Conservation (phyloP, 345 rosid species). For the Gossypium ekmanianum region DNA sequence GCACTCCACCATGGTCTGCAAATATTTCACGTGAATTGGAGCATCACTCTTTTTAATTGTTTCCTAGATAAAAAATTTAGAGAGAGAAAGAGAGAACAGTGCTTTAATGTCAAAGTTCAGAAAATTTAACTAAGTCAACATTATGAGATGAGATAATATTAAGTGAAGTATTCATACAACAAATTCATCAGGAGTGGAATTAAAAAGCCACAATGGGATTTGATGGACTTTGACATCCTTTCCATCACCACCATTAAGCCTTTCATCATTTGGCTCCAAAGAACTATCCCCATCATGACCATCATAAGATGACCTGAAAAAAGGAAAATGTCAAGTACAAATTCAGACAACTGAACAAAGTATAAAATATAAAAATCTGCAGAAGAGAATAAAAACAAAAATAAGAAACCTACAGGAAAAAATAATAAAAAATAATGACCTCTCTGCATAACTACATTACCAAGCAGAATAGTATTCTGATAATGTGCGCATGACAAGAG, state of each 20-base stretch:
- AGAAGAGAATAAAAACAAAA: background rate
- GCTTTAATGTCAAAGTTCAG: slow-evolving; percentile 27
- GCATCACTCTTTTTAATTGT: slow-evolving; percentile 78
- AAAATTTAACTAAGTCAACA: slow-evolving; percentile 17
- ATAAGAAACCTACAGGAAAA: background rate
- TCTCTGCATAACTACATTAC: background rate
- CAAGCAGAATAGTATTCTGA: background rate
- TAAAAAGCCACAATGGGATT: slow-evolving; percentile 80
- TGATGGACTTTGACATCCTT: slow-evolving; percentile 48
- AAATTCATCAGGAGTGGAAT: slow-evolving; percentile 91
- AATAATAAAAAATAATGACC: background rate
- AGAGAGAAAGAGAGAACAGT: background rate
- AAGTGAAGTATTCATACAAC: slow-evolving; percentile 45
- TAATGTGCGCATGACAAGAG: background rate
- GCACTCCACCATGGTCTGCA: slow-evolving; percentile 96
- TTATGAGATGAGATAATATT: slow-evolving; percentile 17
- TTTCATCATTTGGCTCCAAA: slow-evolving; percentile 57
- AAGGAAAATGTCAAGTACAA: background rate
- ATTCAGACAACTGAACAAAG: background rate
- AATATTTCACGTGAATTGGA: slow-evolving; percentile 85
- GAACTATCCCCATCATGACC: slow-evolving; percentile 77
- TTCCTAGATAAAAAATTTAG: slow-evolving; percentile 47
- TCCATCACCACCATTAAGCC: slow-evolving; percentile 57
- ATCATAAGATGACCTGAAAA: slow-evolving; percentile 74
- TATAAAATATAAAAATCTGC: background rate